These are phyloP conservation scores for Neophaeococcomyces mojaviensis DNA, from an alignment of 2,329 filamentous ascomycete species.

Conservation along the genomic window DNA sequence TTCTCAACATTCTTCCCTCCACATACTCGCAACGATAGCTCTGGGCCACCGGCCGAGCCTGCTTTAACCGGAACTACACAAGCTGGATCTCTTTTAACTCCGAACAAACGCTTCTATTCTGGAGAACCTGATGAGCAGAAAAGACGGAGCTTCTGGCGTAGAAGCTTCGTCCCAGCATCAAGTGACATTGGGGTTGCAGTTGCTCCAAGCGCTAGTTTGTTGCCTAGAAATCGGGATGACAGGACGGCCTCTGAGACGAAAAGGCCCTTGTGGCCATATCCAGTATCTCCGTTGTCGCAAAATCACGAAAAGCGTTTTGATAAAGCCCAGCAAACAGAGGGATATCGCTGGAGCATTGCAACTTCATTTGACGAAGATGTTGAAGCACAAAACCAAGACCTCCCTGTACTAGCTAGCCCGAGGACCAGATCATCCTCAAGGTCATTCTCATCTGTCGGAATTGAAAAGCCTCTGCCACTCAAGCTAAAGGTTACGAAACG, in stretches of 20 bases:
- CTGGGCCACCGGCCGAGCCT: constrained; percentile 8
- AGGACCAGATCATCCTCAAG: constrained; percentile 8
- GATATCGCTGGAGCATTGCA: constrained; percentile 1
- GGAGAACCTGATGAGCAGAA: constrained; percentile 14
- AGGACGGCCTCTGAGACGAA: constrained; percentile 30
- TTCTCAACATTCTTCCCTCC: constrained; percentile 18
- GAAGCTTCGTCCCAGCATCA: constrained; percentile 18
- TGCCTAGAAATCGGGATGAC: constrained; percentile 28
- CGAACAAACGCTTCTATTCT: constrained; percentile 17
- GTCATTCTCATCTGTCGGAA: constrained; percentile 5
- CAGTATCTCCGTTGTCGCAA: constrained; percentile 22
- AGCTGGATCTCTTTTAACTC: constrained; percentile 1
- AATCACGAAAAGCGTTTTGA: constrained; percentile 16
- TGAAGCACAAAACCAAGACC: constrained; percentile 10
- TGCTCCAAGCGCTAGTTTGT: constrained; percentile 25
- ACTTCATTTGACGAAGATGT: constrained; percentile 8
- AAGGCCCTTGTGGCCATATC: constrained; percentile 32
- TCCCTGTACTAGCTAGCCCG: constrained; percentile 2
- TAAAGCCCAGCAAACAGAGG: not conserved
- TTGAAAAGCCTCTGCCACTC: constrained; percentile 6
- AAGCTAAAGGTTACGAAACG: not conserved
- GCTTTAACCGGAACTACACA: constrained; percentile 11
- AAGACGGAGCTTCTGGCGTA: constrained; percentile 25
- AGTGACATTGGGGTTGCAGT: constrained; percentile 28
- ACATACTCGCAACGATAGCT: constrained; percentile 12